Evolutionary conservation across 495 filamentous ascomycete species (phyloP).

Genomic region (Aspergillus saccharolyticus): DNA sequence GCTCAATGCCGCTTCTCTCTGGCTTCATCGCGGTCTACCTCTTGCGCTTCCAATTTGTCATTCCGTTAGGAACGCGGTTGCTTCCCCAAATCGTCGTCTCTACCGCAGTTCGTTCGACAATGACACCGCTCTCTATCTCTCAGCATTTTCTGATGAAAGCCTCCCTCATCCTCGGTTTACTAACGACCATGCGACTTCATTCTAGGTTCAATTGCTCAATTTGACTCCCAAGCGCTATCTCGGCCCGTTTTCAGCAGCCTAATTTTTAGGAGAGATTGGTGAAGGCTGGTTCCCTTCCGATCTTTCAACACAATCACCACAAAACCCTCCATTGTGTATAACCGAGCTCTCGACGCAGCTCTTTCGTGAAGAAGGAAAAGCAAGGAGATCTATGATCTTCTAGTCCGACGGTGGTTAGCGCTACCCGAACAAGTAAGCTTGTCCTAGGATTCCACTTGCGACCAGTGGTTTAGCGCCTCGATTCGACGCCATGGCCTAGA

Average conservation of each 20-base stretch:
- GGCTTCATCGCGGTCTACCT: neutral
- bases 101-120: neutral
- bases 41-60: neutral
- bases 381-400: neutral
- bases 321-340: neutral
- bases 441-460: neutral
- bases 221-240: neutral
- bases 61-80: neutral
- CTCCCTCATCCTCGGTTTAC: constrained; percentile 8
- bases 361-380: neutral
- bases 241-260: neutral
- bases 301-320: constrained; percentile 7
- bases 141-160: neutral
- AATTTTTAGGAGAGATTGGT: constrained; percentile 15
- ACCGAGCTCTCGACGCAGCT: neutral
- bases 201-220: constrained; percentile 11
- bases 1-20: neutral
- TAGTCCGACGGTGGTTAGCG: neutral
- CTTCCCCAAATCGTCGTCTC: neutral
- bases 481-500: neutral
- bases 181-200: constrained; percentile 11
- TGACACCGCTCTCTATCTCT: neutral
- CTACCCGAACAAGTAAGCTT: neutral
- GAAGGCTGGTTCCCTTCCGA: constrained; percentile 24
- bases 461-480: neutral